Evolutionary conservation across 2,329 filamentous ascomycete species (phyloP).

Genomic region (Aureobasidium namibiae): DNA sequence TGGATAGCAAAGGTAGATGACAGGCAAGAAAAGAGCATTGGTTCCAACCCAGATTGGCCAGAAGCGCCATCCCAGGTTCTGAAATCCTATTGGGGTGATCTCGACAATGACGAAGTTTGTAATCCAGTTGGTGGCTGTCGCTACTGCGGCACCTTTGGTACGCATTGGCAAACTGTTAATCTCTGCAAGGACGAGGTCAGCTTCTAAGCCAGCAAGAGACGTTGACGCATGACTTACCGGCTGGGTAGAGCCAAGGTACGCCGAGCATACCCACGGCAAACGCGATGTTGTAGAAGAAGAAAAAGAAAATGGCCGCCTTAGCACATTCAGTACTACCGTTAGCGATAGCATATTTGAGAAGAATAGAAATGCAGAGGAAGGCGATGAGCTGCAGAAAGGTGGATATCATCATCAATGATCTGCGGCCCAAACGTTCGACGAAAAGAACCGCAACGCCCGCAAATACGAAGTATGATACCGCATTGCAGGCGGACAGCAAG

Average conservation of each 20-base stretch:
- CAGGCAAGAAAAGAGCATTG: constrained; percentile 36
- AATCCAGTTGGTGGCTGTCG: constrained; percentile 45
- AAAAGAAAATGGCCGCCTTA: constrained; percentile 39
- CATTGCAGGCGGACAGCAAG: constrained; percentile 49
- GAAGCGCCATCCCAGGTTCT: constrained; percentile 22
- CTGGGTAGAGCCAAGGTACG: constrained; percentile 20
- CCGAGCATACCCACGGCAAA: constrained; percentile 45
- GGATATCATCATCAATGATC: constrained; percentile 53
- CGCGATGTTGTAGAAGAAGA: constrained; percentile 49
- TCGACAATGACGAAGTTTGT: constrained; percentile 31
- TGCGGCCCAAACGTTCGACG: constrained; percentile 46
- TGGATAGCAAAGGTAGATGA: constrained; percentile 33
- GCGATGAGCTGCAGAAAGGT: constrained; percentile 45
- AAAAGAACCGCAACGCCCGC: constrained; percentile 39
- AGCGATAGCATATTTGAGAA: constrained; percentile 34
- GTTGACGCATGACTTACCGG: not conserved
- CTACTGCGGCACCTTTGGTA: constrained; percentile 41
- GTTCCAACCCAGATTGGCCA: constrained; percentile 22
- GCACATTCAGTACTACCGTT: constrained; percentile 25
- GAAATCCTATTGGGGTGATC: constrained; percentile 38
- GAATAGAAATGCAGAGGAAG: constrained; percentile 44
- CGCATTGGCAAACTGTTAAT: constrained; percentile 44
- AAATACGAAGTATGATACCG: constrained; percentile 42
- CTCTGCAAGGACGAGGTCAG: constrained; percentile 36
- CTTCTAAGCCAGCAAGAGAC: not conserved